A percentile compares a stretch with the other conserved stretches of the same genome.
Conservation (phyloP, 164 flowering plant species). For the Buxus sempervirens region DNA sequence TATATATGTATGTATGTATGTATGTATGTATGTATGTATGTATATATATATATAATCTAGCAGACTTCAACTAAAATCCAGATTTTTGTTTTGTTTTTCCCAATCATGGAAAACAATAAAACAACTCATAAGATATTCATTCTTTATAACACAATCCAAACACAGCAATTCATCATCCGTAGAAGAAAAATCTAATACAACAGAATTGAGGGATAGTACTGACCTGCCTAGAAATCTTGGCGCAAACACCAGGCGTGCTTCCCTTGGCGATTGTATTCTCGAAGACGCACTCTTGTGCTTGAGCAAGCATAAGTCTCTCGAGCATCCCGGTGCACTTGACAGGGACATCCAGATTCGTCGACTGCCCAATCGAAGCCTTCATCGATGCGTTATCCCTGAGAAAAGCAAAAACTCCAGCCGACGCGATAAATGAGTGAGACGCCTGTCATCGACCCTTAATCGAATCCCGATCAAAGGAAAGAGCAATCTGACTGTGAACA, state of each 20-base stretch:
- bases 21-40: too few relatives aligned
- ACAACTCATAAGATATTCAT: too few relatives aligned
- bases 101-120: too few relatives aligned
- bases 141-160: too few relatives aligned
- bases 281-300: conserved; percentile 97
- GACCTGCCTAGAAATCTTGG: conserved; percentile 94
- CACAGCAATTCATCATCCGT: too few relatives aligned
- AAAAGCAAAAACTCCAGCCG: conserved; percentile 83
- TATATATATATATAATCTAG: too few relatives aligned
- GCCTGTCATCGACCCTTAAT: conserved; percentile 68
- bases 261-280: conserved; percentile 93
- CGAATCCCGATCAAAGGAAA: conserved; percentile 53
- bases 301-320: conserved; percentile 92
- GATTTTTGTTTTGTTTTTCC: too few relatives aligned
- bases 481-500: conserved; percentile 81
- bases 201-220: not conserved
- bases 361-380: conserved; percentile 67
- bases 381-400: conserved; percentile 63
- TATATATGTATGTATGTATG: too few relatives aligned
- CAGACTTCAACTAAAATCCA: too few relatives aligned
- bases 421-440: conserved; percentile 68
- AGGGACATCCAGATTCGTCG: conserved; percentile 66
- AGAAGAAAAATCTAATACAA: too few relatives aligned
- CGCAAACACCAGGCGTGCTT: conserved; percentile 81
- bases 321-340: conserved; percentile 90